Conservation (phyloP, 805 yeast genomes). For the Metschnikowia henanensis region DNA sequence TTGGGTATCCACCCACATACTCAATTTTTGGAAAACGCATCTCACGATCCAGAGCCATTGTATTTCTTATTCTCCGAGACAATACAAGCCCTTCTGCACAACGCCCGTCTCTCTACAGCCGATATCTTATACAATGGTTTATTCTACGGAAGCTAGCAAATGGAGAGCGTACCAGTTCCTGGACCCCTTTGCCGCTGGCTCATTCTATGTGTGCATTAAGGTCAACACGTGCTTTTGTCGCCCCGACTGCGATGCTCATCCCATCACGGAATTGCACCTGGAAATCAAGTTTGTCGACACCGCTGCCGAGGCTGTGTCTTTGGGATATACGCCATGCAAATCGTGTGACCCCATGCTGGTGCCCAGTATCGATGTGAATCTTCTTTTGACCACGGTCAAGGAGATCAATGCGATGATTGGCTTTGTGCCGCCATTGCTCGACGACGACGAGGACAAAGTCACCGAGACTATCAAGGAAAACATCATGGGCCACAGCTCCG, state of each 20-base stretch:
- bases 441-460: constrained; percentile 44
- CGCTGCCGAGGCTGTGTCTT: constrained; percentile 40
- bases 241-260: constrained; percentile 63
- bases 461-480: constrained; percentile 37
- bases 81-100: background rate
- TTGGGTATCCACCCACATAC: constrained; percentile 1
- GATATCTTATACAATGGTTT: constrained; percentile 28
- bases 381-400: constrained; percentile 51
- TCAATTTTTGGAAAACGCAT: background rate
- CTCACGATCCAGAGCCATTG: constrained; percentile 2
- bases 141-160: constrained; percentile 45
- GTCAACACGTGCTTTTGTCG: constrained; percentile 51
- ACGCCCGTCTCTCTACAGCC: background rate
- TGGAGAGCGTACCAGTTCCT: constrained; percentile 66
- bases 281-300: constrained; percentile 47
- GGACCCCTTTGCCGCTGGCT: constrained; percentile 64
- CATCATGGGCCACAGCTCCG: constrained; percentile 26
- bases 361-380: constrained; percentile 46
- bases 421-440: constrained; percentile 51
- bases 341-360: constrained; percentile 52
- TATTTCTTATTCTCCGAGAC: background rate
- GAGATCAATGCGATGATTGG: constrained; percentile 58
- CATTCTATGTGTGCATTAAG: constrained; percentile 53
- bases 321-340: constrained; percentile 53
- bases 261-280: constrained; percentile 40